Base-by-base conservation (phyloP, 306 rosid genomes). In the Ceratonia siliqua region DNA sequence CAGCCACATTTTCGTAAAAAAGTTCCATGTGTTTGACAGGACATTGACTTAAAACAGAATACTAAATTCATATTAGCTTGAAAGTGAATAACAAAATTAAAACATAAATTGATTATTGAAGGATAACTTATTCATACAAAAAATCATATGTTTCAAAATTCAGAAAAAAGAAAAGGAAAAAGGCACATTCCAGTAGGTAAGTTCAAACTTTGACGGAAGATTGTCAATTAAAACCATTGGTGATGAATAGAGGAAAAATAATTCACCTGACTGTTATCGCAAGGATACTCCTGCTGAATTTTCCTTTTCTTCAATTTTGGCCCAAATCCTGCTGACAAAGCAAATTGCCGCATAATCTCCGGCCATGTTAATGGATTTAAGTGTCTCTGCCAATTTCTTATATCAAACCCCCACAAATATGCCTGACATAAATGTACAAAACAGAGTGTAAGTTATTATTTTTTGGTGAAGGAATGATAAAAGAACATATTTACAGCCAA, bases 311-410 rank as follows among this genome's bases (percentile, higher is more conserved):
- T 82, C 82, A 85, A 65, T 75, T 68, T 87, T 5, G 97, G 96
- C 70, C 97, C 97, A 78, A 86, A 89, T 53, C 97, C 93, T 5
- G 89, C 93, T 63, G 97, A 87, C 72, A 92, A 69, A 72, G 96
- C 90, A 55, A 92, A 85, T 56, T 92, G 96, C 38, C 96, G 87
- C 86, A 92, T 81, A 79, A 92, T 86, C 83, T 92, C 97, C 1
- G 97, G 97, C 96, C 96, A 92, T 54, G 97, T 92, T 81, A 89
- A 84, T 17, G 87, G 91, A 83, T 92, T 89, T 57, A 92, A 83
- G 77, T 83, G 87, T 20, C 21, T 76, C 74, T 82, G 87, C 96
- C 97, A 91, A 85, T 84, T 87, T 76, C 85, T 78, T 66, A 91
- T 87, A 66, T 89, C 89, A 86, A 89, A 91, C 48, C 97, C 97